Conservation (phyloP, 495 filamentous ascomycete genomes). For the Clavariopsis aquatica region DNA sequence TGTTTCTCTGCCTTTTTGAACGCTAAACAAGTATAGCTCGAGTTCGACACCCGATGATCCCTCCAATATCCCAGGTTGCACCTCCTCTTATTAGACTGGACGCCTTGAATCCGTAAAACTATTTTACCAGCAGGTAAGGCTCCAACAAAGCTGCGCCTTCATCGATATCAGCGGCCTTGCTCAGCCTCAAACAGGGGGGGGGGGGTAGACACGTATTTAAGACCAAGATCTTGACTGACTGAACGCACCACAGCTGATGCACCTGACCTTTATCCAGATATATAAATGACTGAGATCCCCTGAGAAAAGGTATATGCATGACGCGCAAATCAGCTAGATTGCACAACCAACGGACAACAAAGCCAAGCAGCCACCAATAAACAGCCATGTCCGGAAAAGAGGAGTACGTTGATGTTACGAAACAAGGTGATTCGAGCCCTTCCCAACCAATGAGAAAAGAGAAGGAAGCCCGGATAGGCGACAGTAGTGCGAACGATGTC, state of each 20-base stretch:
- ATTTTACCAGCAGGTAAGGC: too few species aligned
- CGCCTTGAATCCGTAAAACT: too few species aligned
- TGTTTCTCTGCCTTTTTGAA: neutral
- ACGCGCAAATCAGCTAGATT: too few species aligned
- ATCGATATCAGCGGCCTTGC: too few species aligned
- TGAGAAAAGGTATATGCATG: neutral
- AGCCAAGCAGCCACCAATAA: neutral
- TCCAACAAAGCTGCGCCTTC: too few species aligned
- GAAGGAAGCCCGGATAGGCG: slow-evolving; percentile 1
- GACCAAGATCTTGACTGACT: neutral
- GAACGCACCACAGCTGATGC: neutral
- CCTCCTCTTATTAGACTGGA: too few species aligned
- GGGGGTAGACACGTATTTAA: too few species aligned
- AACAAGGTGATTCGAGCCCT: neutral
- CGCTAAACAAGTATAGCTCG: neutral
- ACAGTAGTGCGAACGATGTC: neutral
- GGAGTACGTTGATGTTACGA: neutral
- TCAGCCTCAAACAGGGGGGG: too few species aligned
- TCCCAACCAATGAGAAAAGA: neutral
- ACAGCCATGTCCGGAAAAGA: slow-evolving; percentile 3
- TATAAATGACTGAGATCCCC: neutral
- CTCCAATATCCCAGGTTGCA: too few species aligned
- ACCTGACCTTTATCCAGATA: neutral
- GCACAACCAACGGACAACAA: too few species aligned
- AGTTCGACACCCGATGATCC: too few species aligned